A percentile compares a stretch with the other conserved stretches of the same genome.
These are phyloP conservation scores for Starmerella bombicola DNA, from an alignment of 805 yeast species.

Conservation along the genomic window DNA sequence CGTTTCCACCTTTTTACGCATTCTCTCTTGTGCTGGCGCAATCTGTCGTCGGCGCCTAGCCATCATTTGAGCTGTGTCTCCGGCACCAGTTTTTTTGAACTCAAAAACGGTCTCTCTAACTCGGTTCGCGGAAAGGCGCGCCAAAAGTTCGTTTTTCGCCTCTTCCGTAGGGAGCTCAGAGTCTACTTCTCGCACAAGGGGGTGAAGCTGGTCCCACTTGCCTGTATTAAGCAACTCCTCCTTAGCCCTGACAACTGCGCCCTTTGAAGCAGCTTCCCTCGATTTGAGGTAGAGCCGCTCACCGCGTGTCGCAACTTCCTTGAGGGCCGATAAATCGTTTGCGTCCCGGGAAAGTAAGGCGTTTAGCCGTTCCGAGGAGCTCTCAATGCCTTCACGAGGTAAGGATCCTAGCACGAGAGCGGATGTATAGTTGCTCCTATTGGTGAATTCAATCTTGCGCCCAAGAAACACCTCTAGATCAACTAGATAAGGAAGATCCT, in stretches of 20 bases:
- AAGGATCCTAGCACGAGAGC: constrained; percentile 71
- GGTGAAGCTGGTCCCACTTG: constrained; percentile 81
- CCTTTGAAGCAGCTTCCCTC: constrained; percentile 72
- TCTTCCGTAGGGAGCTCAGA: constrained; percentile 57
- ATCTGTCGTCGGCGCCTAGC: constrained; percentile 70
- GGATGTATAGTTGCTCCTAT: constrained; percentile 56
- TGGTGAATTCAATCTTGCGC: constrained; percentile 41
- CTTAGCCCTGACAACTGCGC: constrained; percentile 73
- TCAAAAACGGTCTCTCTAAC: constrained; percentile 90
- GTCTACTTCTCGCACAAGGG: constrained; percentile 38
- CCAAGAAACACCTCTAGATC: constrained; percentile 88
- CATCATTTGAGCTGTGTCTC: constrained; percentile 69
- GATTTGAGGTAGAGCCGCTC: constrained; percentile 80
- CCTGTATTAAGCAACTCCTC: constrained; percentile 40
- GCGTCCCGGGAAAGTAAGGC: constrained; percentile 47
- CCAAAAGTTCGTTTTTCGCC: constrained; percentile 68
- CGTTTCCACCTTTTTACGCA: constrained; percentile 44
- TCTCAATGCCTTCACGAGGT: constrained; percentile 64
- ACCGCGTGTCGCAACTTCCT: constrained; percentile 69
- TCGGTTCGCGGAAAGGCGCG: constrained; percentile 52
- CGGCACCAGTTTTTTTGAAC: constrained; percentile 42
- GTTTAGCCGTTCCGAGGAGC: constrained; percentile 57
- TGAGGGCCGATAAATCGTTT: constrained; percentile 47
- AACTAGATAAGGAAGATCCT: constrained; percentile 77
- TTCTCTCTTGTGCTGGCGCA: constrained; percentile 74